Percentiles rank a stretch among this genome's conserved stretches.
phyloP scores from a whole-genome alignment of 2,329 filamentous ascomycete genomes.

The Trichoderma arundinaceum region DNA sequence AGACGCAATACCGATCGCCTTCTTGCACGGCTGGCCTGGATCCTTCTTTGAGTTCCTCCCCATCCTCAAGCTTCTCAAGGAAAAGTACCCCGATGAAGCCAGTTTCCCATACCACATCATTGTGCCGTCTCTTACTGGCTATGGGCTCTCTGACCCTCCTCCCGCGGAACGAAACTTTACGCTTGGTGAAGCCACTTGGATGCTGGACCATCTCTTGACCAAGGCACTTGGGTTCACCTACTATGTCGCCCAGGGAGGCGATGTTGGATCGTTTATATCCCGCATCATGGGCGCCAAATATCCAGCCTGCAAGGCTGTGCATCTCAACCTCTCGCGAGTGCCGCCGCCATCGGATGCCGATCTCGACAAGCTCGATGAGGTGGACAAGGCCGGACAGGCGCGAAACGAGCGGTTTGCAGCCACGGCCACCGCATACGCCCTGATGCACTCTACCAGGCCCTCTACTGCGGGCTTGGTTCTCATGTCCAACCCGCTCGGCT shows the following conservation, averaged over 20 bases:
- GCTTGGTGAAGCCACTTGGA: background rate
- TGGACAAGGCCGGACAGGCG: background rate
- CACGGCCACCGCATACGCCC: background rate
- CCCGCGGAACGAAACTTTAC: background rate
- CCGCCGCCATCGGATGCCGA: background rate
- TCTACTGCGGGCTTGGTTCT: slow-evolving; percentile 2
- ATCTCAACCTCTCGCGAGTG: background rate
- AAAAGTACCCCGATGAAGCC: slow-evolving; percentile 9
- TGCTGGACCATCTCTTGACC: slow-evolving; percentile 15
- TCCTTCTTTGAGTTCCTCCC: slow-evolving; percentile 21
- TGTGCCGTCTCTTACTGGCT: slow-evolving; percentile 5
- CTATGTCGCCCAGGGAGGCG: slow-evolving; percentile 20
- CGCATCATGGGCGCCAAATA: background rate
- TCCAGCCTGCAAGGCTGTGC: background rate
- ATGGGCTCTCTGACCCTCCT: background rate
- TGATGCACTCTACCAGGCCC: background rate
- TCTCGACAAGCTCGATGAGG: background rate
- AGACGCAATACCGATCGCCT: background rate
- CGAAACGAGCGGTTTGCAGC: background rate
- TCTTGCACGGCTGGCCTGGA: slow-evolving; percentile 8
- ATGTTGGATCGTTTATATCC: slow-evolving; percentile 2
- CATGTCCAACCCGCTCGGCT: slow-evolving; percentile 2
- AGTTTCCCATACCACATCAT: slow-evolving; percentile 4
- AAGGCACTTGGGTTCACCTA: slow-evolving; percentile 5
- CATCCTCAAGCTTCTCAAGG: background rate